Evolutionary conservation across 1,284 basidiomycete genomes (phyloP), one percentile per base, ranked within the genome.

Genomic region (Stereum hirsutum): DNA sequence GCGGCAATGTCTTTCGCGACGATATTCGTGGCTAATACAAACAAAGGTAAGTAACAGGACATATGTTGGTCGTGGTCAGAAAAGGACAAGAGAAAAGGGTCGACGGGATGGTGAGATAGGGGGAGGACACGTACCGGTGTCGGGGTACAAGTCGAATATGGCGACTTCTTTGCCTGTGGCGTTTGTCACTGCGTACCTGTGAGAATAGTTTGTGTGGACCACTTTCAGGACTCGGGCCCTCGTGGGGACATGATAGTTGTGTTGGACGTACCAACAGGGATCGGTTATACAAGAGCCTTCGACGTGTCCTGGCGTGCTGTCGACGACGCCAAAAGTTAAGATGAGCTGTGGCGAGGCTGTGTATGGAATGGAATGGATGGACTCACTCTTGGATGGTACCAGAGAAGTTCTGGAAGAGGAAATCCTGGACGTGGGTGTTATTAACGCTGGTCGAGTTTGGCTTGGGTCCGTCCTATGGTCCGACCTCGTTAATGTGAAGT

Each of bases 111-210:
- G 17, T 4, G 20, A 26, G 38, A 33, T 28, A 28, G 11, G 36
- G 21, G 8, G 21, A 21, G 23, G 40, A 10, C 11, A 25, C 54
- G 15, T 39, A 75, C 74, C 65, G 4, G 75, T 78, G 19, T 62
- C 57, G 1, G 70, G 69, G 47, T 78, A 75, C 14, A 78, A 54
- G 53, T 79, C 77, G 34, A 78, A 65, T 36, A 80, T 78, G 12
- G 64, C 63, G 24, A 75, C 73, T 56, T 81, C 77, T 48, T 70
- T 74, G 30, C 75, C 75, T 0, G 75, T 79, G 10, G 75, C 72
- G 28, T 65, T 65, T 1, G 63, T 48, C 0, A 80, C 74, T 36
- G 52, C 57, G 52, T 77, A 75, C 57, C 57, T 58, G 30, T 23
- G 25, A 25, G 32, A 17, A 26, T 28, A 2, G n/a, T n/a, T n/a